Evolutionary conservation across 2,329 filamentous ascomycete species (phyloP), one percentile per base, ranked within the genome.

Genomic region (Madurella fahalii): DNA sequence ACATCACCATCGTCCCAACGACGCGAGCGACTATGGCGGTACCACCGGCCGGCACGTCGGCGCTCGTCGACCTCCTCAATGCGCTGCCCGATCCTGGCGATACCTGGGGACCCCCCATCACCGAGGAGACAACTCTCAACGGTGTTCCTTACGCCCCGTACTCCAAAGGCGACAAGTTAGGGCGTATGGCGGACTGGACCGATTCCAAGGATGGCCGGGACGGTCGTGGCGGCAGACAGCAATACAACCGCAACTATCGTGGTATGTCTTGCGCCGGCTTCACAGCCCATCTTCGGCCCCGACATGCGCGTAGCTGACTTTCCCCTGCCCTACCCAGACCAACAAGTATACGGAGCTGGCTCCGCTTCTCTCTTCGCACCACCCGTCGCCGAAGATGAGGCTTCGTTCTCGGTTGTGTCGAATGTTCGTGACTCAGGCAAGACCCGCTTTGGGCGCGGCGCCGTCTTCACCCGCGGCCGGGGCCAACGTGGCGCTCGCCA

Each of bases 151-250:
- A 96, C 73, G 94, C 94, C 65, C 94, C 94, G 58, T 99, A 94
- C 80, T 96, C 92, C 64, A 99, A 99, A 77, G 91, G 90, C 71
- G 94, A 99, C 79, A 97, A 96, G 82, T 81, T 99, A 57, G 94
- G 94, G 69, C 92, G 94, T 72, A 97, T 99, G 92, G 94, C 94
- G 58, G 94, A 99, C 79, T 99, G 94, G 94, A 95, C 92, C 46
- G 94, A 96, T 70, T 85, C 89, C 72, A 96, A 96, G 76, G 90
- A 94, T 64, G 77, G 81, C 58, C 79, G 91, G 67, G 83, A 86
- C 64, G 77, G 79, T 47, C 80, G 84, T 58, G 87, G 88, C 63
- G 89, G 90, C 59, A 81, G 93, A 70, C 85, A 89, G 72, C 89
- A 94, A 70, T 97, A 95, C 74, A 91, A 93, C 74, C 83, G 93